Evolutionary conservation across 768 basidiomycete genomes (phyloP).

Genomic region (Pleurotus sapidus): DNA sequence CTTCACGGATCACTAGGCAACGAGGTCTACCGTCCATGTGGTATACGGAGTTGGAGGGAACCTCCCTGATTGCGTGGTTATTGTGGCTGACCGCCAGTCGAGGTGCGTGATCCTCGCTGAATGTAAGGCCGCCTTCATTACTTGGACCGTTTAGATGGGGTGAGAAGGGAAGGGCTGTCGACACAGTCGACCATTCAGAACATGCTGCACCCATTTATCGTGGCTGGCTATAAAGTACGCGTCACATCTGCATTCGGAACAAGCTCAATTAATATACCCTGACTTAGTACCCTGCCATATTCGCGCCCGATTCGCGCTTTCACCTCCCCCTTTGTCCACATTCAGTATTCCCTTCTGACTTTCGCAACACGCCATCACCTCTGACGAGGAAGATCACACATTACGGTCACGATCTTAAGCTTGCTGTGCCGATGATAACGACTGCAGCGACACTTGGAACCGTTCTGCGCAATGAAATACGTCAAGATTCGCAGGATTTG

Average conservation of each 20-base stretch:
- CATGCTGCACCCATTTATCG: constrained; percentile 36
- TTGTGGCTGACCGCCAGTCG: constrained; percentile 42
- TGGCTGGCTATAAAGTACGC: constrained; percentile 38
- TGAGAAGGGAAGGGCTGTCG: constrained; percentile 24
- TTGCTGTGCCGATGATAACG: constrained; percentile 38
- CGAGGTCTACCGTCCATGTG: constrained; percentile 11
- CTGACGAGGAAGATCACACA: constrained; percentile 31
- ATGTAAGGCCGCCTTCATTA: background rate
- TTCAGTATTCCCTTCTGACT: constrained; percentile 15
- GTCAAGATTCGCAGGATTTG: constrained; percentile 25
- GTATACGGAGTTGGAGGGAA: constrained; percentile 29
- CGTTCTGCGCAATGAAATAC: constrained; percentile 32
- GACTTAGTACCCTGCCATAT: constrained; percentile 36
- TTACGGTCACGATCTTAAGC: constrained; percentile 35
- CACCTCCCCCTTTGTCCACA: constrained; percentile 33
- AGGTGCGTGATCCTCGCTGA: constrained; percentile 23
- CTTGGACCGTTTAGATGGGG: constrained; percentile 23
- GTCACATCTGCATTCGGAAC: background rate
- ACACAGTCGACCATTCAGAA: constrained; percentile 24
- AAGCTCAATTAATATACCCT: background rate
- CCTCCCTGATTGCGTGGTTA: constrained; percentile 41
- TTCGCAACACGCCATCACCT: constrained; percentile 29
- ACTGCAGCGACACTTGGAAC: constrained; percentile 36
- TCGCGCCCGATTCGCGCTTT: constrained; percentile 43
- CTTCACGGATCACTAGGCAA: constrained; percentile 16